Evolutionary conservation across 2,329 filamentous ascomycete species (phyloP).

Genomic region (Ceratocystis eucalypticola): DNA sequence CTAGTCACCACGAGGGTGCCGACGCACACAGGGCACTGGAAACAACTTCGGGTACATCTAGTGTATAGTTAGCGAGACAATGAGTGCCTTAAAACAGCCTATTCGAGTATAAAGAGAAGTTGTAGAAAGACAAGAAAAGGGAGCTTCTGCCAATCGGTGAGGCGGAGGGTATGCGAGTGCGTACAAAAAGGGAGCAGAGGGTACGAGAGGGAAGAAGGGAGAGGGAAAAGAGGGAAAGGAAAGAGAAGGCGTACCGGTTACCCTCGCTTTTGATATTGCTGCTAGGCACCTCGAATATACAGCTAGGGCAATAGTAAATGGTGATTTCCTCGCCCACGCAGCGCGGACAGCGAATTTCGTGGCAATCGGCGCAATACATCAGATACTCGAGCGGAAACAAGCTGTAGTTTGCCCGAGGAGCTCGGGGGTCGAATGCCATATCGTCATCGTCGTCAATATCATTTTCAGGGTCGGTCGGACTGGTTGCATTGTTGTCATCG

Average conservation of each 20-base stretch:
- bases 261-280: slow-evolving; percentile 86
- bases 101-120: background rate
- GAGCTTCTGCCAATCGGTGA: background rate
- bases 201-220: background rate
- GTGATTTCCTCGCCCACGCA: slow-evolving; percentile 90
- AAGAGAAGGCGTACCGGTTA: slow-evolving; percentile 52
- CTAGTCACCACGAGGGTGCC: slow-evolving; percentile 57
- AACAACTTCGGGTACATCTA: slow-evolving; percentile 88
- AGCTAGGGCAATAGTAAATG: slow-evolving; percentile 89
- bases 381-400: slow-evolving; percentile 87
- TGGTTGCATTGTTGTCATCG: slow-evolving; percentile 12
- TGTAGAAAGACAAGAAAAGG: background rate
- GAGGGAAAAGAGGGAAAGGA: background rate
- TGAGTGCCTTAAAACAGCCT: background rate
- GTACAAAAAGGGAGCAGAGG: background rate
- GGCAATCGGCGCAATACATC: slow-evolving; percentile 93
- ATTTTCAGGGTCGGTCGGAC: slow-evolving; percentile 23
- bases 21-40: slow-evolving; percentile 82
- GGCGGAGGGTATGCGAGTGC: background rate
- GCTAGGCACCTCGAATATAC: slow-evolving; percentile 88
- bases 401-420: slow-evolving; percentile 75
- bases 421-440: slow-evolving; percentile 71
- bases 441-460: slow-evolving; percentile 48
- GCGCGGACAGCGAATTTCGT: slow-evolving; percentile 84
- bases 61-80: background rate